These are phyloP conservation scores for Phaeosphaeriaceae sp. DNA, from an alignment of 2,329 filamentous ascomycete genomes.

Conservation along the genomic window DNA sequence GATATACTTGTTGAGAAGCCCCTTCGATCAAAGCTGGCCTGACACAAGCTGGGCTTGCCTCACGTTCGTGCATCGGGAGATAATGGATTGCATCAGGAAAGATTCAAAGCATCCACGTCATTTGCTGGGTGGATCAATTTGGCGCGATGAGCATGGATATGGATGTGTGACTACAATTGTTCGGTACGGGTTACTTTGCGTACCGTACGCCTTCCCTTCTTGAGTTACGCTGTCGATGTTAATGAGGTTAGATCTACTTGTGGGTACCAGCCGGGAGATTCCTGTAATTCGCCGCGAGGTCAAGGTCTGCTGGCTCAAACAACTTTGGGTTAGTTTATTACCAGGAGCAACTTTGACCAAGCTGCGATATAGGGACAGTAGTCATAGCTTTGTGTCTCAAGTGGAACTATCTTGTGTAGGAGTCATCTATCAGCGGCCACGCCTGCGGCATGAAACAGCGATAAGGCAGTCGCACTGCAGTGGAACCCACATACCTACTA, in stretches of 20 bases:
- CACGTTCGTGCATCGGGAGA: conserved; percentile 47
- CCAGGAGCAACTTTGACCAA: conserved; percentile 34
- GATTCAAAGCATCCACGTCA: conserved; percentile 43
- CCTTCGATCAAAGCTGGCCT: conserved; percentile 36
- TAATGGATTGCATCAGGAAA: conserved; percentile 43
- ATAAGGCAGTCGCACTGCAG: conserved; percentile 43
- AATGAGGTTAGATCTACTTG: conserved; percentile 43
- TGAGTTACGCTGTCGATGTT: conserved; percentile 39
- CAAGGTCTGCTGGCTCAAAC: conserved; percentile 15
- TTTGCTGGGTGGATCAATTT: conserved; percentile 48
- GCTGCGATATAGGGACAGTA: conserved; percentile 24
- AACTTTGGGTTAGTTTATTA: conserved; percentile 35
- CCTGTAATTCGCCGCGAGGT: conserved; percentile 18
- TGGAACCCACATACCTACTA: conserved; percentile 25
- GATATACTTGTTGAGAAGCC: conserved; percentile 44
- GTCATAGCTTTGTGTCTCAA: conserved; percentile 33
- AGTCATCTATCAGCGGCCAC: conserved; percentile 36
- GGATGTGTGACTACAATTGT: conserved; percentile 36
- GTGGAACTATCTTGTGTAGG: conserved; percentile 19
- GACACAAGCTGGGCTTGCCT: conserved; percentile 36
- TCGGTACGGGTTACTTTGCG: conserved; percentile 37
- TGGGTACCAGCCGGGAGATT: conserved; percentile 30
- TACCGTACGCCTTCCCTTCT: conserved; percentile 45
- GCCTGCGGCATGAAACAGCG: conserved; percentile 42
- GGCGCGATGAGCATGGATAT: conserved; percentile 44